These are phyloP conservation scores for Chlorella sp. DNA, from an alignment of 139 green algal species.

Conservation along the genomic window DNA sequence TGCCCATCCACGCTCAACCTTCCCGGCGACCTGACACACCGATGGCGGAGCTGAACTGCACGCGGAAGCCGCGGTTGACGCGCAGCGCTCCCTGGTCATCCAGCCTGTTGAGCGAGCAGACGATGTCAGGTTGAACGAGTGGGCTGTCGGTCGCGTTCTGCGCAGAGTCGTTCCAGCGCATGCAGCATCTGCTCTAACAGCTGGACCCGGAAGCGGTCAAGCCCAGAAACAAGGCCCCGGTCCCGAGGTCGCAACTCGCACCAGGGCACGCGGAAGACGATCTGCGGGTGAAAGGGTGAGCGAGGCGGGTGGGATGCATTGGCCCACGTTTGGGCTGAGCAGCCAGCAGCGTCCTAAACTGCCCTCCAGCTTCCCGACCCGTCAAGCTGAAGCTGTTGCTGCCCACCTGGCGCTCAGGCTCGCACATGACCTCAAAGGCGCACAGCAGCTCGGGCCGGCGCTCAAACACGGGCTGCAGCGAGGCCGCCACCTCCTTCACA, in stretches of 20 bases:
- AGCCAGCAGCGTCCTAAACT: too few relatives aligned
- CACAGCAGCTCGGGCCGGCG: conserved; percentile 48
- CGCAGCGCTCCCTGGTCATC: conserved; percentile 62
- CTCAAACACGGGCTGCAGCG: conserved; percentile 67
- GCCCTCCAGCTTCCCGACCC: too few relatives aligned
- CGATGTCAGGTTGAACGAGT: conserved; percentile 35
- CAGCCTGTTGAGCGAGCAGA: conserved; percentile 67
- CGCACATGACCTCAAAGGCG: conserved; percentile 6
- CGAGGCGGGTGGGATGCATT: neutral
- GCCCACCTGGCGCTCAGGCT: conserved; percentile 13
- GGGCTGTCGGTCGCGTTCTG: too few relatives aligned
- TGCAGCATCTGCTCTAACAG: too few relatives aligned
- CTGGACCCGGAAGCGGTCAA: too few relatives aligned
- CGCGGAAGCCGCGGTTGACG: conserved; percentile 78
- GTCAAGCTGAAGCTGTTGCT: neutral
- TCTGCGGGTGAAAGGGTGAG: neutral
- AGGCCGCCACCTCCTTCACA: conserved; percentile 39
- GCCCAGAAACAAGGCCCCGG: too few relatives aligned
- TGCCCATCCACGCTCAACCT: too few relatives aligned
- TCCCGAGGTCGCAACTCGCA: too few relatives aligned
- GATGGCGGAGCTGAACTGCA: conserved; percentile 83
- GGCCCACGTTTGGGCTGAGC: neutral
- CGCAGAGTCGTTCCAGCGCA: too few relatives aligned
- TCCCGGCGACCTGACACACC: conserved; percentile 27
- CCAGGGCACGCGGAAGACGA: conserved; percentile 73